phyloP scores from a whole-genome alignment of 306 rosid species.

The Trichosanthes truncata region DNA sequence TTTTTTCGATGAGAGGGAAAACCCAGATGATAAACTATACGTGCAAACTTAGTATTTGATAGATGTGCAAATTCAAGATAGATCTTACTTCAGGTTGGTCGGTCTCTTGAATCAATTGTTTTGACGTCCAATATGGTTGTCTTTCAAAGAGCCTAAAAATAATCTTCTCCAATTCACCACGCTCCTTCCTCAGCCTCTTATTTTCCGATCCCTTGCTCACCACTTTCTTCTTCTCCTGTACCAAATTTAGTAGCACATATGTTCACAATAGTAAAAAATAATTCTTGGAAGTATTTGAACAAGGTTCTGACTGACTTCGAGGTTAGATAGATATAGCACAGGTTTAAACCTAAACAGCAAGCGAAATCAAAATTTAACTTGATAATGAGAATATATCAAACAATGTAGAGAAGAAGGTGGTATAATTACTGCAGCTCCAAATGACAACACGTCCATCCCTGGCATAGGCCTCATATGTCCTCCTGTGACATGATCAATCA shows the following conservation, averaged over 20 bases:
- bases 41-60: not conserved
- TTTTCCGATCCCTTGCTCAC: slow-evolving; percentile 40
- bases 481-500: slow-evolving; percentile 60
- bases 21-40: not conserved
- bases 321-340: not conserved
- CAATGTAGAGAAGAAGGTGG: slow-evolving; percentile 9
- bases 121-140: slow-evolving; percentile 68
- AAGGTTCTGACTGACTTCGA: not conserved
- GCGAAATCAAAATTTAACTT: not conserved
- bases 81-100: slow-evolving; percentile 89
- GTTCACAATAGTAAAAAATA: not conserved
- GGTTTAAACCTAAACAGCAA: not conserved
- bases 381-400: not conserved
- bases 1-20: not conserved
- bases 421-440: slow-evolving; percentile 41
- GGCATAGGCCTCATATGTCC: slow-evolving; percentile 90
- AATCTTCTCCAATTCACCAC: slow-evolving; percentile 76
- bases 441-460: slow-evolving; percentile 44
- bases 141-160: slow-evolving; percentile 77
- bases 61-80: not conserved
- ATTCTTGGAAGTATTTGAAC: not conserved
- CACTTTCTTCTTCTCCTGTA: slow-evolving; percentile 70
- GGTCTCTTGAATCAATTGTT: slow-evolving; percentile 68
- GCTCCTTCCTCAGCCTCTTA: slow-evolving; percentile 79
- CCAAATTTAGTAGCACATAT: slow-evolving; percentile 19